These are phyloP conservation scores for Euphorbia lathyris DNA, from an alignment of 345 rosid species.

Conservation along the genomic window DNA sequence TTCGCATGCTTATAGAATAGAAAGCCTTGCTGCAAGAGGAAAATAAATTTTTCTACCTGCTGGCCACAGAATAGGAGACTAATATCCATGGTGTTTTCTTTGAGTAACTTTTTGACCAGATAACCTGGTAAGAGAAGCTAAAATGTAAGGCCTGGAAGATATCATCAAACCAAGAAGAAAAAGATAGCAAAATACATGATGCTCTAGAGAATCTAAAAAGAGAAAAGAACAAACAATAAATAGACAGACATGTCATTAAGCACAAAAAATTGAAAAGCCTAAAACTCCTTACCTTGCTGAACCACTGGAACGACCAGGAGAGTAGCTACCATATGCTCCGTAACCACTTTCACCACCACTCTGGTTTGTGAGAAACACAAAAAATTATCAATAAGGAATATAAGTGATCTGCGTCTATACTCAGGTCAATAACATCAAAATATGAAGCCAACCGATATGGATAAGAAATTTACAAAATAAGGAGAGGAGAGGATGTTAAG, in stretches of 20 bases:
- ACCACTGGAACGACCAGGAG: conserved; percentile 35
- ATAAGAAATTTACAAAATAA: not conserved
- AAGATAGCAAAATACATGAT: not conserved
- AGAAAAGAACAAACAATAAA: not conserved
- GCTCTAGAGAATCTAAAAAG: not conserved
- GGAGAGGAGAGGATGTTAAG: not conserved
- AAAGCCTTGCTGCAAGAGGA: conserved; percentile 1
- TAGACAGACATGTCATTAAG: not conserved
- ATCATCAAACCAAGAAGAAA: not conserved
- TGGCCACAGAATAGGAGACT: conserved; percentile 17
- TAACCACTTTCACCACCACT: conserved; percentile 34
- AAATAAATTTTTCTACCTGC: conserved; percentile 16
- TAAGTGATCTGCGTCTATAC: not conserved
- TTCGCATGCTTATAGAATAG: conserved; percentile 10
- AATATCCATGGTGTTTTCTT: conserved; percentile 45
- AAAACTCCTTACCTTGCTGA: conserved; percentile 33
- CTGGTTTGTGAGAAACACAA: conserved; percentile 11
- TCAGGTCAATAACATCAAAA: not conserved
- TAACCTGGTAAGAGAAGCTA: conserved; percentile 22
- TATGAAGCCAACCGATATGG: not conserved
- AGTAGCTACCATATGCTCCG: conserved; percentile 34
- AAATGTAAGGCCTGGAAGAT: conserved; percentile 11
- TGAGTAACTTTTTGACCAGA: conserved; percentile 22
- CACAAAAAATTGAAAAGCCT: not conserved
- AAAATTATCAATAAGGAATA: not conserved